Evolutionary conservation across 2,329 filamentous ascomycete species (phyloP), one percentile per base, ranked within the genome.

Genomic region (Chaetomiaceae sp.): DNA sequence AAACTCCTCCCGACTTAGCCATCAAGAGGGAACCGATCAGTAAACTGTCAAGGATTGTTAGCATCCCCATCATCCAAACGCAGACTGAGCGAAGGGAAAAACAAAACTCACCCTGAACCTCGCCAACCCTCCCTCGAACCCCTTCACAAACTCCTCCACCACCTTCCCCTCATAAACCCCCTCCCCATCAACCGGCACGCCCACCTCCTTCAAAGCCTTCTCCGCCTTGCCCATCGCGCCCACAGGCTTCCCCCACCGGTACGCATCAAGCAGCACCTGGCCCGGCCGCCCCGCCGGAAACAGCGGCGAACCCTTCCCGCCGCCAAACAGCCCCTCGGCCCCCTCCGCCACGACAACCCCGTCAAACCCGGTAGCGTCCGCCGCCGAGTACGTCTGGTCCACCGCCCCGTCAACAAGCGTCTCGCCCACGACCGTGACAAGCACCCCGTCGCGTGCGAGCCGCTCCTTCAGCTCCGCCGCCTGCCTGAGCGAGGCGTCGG

Each of bases 161-260:
- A 68, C 68, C 0, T 56, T 54, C 2, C 60, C 62, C 2, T 63
- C 58, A 58, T 72, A 77, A 3, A 80, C 72, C 1, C 77, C 77
- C 0, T 69, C 63, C 4, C 67, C 69, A 2, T 61, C 45, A 3
- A 57, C 45, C 43, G 67, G 61, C 45, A 85, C 75, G 1, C 75
- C 75, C 0, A 73, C 73, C 11, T 66, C 67, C 1, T 65, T 57
- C 5, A 80, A 66, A 4, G 73, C 71, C 4, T 57, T 58, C 6
- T 58, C 61, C 10, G 61, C 69, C 0, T 68, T 69, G 11, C 82
- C 84, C 1, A 87, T 58, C 25, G 78, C 80, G 13, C 74, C 84
- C 21, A 89, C 71, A 0, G 86, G 82, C 74, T 90, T 90, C 4
- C 85, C 86, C 73, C 82, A 89, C 21, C 79, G 72, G 69, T 82